Percentiles rank a stretch among this genome's conserved stretches.
Evolutionary conservation across 148 eudicot genomes (phyloP).

Genomic region (Amaranthus palmeri): DNA sequence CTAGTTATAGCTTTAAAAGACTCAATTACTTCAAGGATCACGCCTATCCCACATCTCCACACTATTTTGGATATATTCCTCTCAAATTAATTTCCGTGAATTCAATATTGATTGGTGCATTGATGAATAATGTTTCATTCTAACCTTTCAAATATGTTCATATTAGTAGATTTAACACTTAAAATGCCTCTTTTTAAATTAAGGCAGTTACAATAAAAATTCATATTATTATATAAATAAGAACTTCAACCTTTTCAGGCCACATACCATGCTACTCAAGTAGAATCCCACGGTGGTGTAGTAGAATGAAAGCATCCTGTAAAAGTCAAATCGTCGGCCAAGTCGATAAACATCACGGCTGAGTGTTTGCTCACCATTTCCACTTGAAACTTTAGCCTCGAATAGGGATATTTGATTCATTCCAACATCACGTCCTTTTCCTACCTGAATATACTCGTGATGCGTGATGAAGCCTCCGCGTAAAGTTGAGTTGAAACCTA

Average conservation of each 20-base stretch:
- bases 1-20: too few species aligned
- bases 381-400: slow-evolving; percentile 99
- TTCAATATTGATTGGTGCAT: neutral
- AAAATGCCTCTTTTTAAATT: neutral
- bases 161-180: neutral
- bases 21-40: too few species aligned
- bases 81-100: neutral
- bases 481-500: slow-evolving; percentile 89
- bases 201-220: neutral
- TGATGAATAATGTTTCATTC: too few species aligned
- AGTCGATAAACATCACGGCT: slow-evolving; percentile 95
- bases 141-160: too few species aligned
- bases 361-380: slow-evolving; percentile 98
- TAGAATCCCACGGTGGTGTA: slow-evolving; percentile 97
- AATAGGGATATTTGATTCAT: slow-evolving; percentile 95
- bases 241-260: slow-evolving; percentile 5
- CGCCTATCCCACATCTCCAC: too few species aligned
- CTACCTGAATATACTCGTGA: slow-evolving; percentile 97
- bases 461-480: slow-evolving; percentile 92
- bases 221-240: neutral
- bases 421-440: slow-evolving; percentile 98
- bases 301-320: slow-evolving; percentile 94
- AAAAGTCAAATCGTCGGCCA: slow-evolving; percentile 95
- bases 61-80: neutral
- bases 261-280: slow-evolving; percentile 89